Evolutionary conservation across 148 eudicot species (phyloP), one percentile per base, ranked within the genome.

Genomic region (Camellia granthamiana): DNA sequence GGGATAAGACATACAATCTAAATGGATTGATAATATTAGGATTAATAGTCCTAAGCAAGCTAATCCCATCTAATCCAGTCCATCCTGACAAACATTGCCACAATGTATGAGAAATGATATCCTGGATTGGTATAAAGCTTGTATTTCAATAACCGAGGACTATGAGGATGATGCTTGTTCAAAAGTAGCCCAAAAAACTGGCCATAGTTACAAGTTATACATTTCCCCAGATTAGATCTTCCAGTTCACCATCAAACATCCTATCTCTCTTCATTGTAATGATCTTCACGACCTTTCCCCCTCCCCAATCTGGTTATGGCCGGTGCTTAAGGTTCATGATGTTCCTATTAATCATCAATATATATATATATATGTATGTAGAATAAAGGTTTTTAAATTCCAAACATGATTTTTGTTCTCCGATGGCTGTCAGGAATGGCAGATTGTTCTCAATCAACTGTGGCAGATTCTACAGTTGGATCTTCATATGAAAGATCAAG

Each of bases 31-130:
- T 23, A 23, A 23, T 23, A 0, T 23, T 23, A 23, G 30, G 30
- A 23, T 23, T 23, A 23, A 23, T 23, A 23, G 30, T 23, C 30
- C 30, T 23, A 23, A 23, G 30, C 30, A 23, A 0, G 30, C 30
- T 23, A 23, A 23, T 23, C 30, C 30, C 30, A 23, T 23, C 30
- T 23, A 23, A 23, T 23, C 30, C 30, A 23, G 30, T 23, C 30
- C 30, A 23, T 23, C 30, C 30, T 23, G 0, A 23, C 30, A 23
- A 23, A 23, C 30, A 23, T 23, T 23, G 30, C 30, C 30, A 49
- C 52, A 49, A 49, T 69, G 41, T 46, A 49, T n/a, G n/a, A 71
- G 74, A 71, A 69, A 71, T 7, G 30, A 71, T 46, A 71, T 61
- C 30, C 30, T 49, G 15, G 6, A 71, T 16, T 2, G 12, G 51